Evolutionary conservation across 257 asterid genomes (phyloP).

Genomic region (Gentiana straminea): DNA sequence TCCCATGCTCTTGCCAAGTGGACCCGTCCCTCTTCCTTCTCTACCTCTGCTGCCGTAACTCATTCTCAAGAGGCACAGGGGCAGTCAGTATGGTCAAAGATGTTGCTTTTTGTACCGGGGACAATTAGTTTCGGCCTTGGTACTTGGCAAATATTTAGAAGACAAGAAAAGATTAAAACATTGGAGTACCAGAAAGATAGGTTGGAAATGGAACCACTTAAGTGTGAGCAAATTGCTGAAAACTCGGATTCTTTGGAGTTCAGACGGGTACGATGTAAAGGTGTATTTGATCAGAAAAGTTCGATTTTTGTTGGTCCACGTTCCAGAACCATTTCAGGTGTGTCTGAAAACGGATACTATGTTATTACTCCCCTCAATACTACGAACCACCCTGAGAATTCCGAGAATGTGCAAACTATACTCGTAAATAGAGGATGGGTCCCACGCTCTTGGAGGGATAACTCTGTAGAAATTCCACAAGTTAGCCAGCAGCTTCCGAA

Average conservation of each 20-base stretch:
- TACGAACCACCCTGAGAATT: conserved; percentile 23
- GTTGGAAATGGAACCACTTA: conserved; percentile 53
- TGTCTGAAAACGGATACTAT: conserved; percentile 91
- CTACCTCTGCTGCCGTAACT: conserved; percentile 25
- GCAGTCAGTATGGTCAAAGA: conserved; percentile 69
- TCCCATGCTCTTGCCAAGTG: conserved; percentile 20
- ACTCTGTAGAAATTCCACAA: conserved; percentile 30
- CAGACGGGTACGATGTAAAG: conserved; percentile 65
- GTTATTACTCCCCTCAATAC: conserved; percentile 76
- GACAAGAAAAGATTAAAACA: conserved; percentile 83
- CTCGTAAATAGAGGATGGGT: conserved; percentile 99
- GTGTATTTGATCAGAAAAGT: conserved; percentile 67
- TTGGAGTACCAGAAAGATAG: conserved; percentile 65
- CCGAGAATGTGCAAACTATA: conserved; percentile 51
- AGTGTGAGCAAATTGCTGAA: conserved; percentile 34
- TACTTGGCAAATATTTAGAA: conserved; percentile 86
- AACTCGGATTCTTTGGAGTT: conserved; percentile 55
- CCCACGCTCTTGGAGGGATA: conserved; percentile 91
- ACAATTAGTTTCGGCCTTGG: conserved; percentile 92
- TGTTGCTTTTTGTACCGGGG: conserved; percentile 82
- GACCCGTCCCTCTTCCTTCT: conserved; percentile 26
- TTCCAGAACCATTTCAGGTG: conserved; percentile 94
- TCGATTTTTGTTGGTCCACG: conserved; percentile 87
- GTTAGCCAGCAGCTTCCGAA: conserved; percentile 18
- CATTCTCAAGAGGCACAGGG: conserved; percentile 37